These are phyloP conservation scores for Lipomyces starkeyi DNA, from an alignment of 805 yeast genomes.

Conservation along the genomic window DNA sequence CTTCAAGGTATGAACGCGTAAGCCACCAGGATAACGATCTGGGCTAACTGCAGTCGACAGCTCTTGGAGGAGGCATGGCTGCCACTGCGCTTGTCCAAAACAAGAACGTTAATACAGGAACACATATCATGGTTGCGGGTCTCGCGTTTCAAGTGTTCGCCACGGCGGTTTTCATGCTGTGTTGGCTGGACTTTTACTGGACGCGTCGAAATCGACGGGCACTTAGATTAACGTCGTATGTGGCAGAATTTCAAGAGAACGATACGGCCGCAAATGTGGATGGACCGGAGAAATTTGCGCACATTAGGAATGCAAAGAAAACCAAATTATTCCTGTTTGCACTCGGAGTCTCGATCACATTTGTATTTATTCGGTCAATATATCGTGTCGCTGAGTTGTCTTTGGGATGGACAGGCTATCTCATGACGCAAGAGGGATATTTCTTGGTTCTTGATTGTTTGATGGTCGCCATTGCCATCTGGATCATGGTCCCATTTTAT, in stretches of 20 bases:
- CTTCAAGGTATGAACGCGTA: constrained; percentile 53
- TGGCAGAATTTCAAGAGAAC: constrained; percentile 1
- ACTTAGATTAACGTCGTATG: neutral
- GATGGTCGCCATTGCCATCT: constrained; percentile 56
- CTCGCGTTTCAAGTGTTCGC: constrained; percentile 75
- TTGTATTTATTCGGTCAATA: constrained; percentile 66
- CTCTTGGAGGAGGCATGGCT: constrained; percentile 72
- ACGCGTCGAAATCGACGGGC: constrained; percentile 6
- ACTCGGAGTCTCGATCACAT: constrained; percentile 39
- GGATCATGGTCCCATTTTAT: constrained; percentile 16
- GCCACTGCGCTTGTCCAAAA: constrained; percentile 51
- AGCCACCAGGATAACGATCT: neutral
- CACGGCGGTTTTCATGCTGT: constrained; percentile 62
- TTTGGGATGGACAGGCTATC: constrained; percentile 66
- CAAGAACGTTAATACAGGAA: constrained; percentile 53
- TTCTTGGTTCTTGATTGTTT: constrained; percentile 61
- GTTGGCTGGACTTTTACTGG: constrained; percentile 9
- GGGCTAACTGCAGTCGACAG: constrained; percentile 2
- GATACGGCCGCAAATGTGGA: neutral
- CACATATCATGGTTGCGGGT: constrained; percentile 77
- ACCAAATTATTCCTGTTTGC: constrained; percentile 9
- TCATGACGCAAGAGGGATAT: constrained; percentile 62
- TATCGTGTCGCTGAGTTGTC: constrained; percentile 71
- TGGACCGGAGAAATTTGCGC: constrained; percentile 22
- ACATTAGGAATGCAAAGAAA: constrained; percentile 16